Percentiles rank a stretch among this genome's conserved stretches.
phyloP scores from a whole-genome alignment of 495 filamentous ascomycete species.

The Gamarada debralockiae region DNA sequence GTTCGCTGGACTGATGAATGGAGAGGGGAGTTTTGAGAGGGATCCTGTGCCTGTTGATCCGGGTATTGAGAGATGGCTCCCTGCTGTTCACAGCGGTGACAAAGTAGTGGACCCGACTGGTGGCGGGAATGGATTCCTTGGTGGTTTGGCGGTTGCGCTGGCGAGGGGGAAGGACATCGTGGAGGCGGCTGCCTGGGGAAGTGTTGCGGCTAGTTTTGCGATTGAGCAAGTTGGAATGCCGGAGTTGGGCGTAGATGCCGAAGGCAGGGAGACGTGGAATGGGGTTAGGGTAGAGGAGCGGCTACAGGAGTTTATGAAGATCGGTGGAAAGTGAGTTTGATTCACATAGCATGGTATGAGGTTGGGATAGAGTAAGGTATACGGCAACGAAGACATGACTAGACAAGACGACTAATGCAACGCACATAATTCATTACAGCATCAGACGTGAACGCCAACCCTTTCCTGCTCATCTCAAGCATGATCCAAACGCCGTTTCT shows the following conservation, averaged over 20 bases:
- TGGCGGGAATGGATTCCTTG: conserved; percentile 92
- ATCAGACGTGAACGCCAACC: neutral
- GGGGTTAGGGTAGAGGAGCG: conserved; percentile 50
- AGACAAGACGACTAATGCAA: neutral
- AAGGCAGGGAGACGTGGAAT: conserved; percentile 76
- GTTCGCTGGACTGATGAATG: conserved; percentile 45
- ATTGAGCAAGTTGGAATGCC: conserved; percentile 94
- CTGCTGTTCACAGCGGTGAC: conserved; percentile 46
- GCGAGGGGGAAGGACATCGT: conserved; percentile 58
- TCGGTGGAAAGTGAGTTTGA: conserved; percentile 7
- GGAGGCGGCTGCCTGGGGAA: conserved; percentile 71
- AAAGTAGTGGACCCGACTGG: conserved; percentile 86
- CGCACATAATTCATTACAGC: conserved; percentile 16
- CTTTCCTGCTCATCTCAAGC: neutral
- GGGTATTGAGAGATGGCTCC: conserved; percentile 53
- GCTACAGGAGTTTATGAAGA: conserved; percentile 45
- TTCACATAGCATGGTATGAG: neutral
- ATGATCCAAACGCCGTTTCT: neutral
- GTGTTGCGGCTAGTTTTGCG: conserved; percentile 86
- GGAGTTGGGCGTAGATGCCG: conserved; percentile 41
- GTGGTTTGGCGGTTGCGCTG: conserved; percentile 74
- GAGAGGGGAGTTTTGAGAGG: conserved; percentile 42
- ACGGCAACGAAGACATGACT: neutral
- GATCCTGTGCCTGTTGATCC: conserved; percentile 56
- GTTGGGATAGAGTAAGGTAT: neutral